A percentile compares a stretch with the other conserved stretches of the same genome.
Conservation (phyloP, 2,329 filamentous ascomycete species). For the Stemphylium beticola region DNA sequence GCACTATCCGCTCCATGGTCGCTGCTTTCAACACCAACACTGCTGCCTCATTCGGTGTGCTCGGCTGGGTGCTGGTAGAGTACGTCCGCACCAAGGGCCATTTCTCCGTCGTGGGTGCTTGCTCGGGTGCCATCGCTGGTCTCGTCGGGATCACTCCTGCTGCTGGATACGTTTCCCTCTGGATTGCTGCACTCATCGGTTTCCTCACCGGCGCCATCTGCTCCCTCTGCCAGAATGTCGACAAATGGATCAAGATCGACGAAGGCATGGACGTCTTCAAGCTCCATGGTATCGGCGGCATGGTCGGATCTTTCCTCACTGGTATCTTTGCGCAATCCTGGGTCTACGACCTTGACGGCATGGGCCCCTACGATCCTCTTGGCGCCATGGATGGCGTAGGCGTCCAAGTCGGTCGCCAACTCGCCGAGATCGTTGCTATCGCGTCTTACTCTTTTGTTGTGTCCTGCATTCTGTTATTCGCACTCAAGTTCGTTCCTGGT, state of each 20-base stretch:
- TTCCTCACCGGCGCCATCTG: slow-evolving; percentile 62
- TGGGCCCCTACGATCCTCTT: slow-evolving; percentile 51
- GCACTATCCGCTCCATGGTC: slow-evolving; percentile 59
- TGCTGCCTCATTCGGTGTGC: slow-evolving; percentile 60
- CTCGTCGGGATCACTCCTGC: slow-evolving; percentile 67
- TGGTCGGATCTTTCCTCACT: slow-evolving; percentile 64
- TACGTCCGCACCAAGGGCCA: slow-evolving; percentile 59
- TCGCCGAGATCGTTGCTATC: slow-evolving; percentile 63
- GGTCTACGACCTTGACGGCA: slow-evolving; percentile 59
- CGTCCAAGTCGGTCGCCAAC: slow-evolving; percentile 61
- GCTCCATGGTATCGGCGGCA: slow-evolving; percentile 64
- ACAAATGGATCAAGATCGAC: slow-evolving; percentile 62
- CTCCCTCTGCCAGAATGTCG: slow-evolving; percentile 57
- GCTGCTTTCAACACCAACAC: slow-evolving; percentile 66
- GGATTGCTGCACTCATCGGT: slow-evolving; percentile 63
- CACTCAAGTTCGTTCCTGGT: slow-evolving; percentile 61
- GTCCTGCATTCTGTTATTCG: slow-evolving; percentile 58
- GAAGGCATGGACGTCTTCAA: slow-evolving; percentile 67
- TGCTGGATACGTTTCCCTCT: slow-evolving; percentile 60
- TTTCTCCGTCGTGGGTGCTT: slow-evolving; percentile 63
- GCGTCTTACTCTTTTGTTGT: slow-evolving; percentile 61
- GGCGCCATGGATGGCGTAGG: slow-evolving; percentile 62
- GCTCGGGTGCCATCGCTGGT: slow-evolving; percentile 64
- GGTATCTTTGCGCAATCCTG: slow-evolving; percentile 62
- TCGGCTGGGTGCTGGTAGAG: slow-evolving; percentile 62